Conservation (phyloP, 1,284 basidiomycete genomes). For the Chiua sp. region DNA sequence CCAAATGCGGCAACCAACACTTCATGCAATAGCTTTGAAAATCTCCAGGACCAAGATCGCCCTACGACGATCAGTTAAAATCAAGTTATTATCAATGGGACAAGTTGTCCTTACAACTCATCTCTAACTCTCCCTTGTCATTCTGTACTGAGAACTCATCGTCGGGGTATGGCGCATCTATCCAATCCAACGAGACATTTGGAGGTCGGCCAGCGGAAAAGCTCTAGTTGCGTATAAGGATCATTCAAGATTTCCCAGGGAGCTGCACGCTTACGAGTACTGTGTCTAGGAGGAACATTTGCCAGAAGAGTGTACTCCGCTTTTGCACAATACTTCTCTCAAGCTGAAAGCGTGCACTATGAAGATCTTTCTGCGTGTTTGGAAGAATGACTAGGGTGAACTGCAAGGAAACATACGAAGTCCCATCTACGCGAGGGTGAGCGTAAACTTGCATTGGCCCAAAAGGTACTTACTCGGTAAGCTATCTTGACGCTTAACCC, state of each 20-base stretch:
- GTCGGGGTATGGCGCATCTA: slow-evolving; percentile 60
- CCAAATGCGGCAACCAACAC: slow-evolving; percentile 61
- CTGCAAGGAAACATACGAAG: slow-evolving; percentile 52
- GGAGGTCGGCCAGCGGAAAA: slow-evolving; percentile 67
- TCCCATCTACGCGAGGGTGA: slow-evolving; percentile 56
- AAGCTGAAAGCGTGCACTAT: slow-evolving; percentile 62
- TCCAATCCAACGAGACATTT: slow-evolving; percentile 55
- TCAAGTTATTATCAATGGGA: not conserved
- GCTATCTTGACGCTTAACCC: slow-evolving; percentile 62
- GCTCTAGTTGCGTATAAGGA: slow-evolving; percentile 47
- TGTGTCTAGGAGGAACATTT: slow-evolving; percentile 61
- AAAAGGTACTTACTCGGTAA: slow-evolving; percentile 51
- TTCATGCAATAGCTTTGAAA: slow-evolving; percentile 54
- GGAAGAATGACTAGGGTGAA: not conserved
- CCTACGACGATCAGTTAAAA: slow-evolving; percentile 40
- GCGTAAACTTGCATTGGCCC: not conserved
- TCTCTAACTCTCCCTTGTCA: slow-evolving; percentile 45
- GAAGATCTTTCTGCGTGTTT: slow-evolving; percentile 53
- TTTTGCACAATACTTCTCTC: slow-evolving; percentile 48
- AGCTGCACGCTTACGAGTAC: slow-evolving; percentile 50
- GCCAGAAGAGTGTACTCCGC: slow-evolving; percentile 67
- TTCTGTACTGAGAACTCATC: slow-evolving; percentile 47
- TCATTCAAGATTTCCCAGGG: not conserved
- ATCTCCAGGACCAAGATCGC: slow-evolving; percentile 62
- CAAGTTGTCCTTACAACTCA: slow-evolving; percentile 51